These are phyloP conservation scores for Trichothecium roseum DNA, from an alignment of 2,329 filamentous ascomycete species.

Conservation along the genomic window DNA sequence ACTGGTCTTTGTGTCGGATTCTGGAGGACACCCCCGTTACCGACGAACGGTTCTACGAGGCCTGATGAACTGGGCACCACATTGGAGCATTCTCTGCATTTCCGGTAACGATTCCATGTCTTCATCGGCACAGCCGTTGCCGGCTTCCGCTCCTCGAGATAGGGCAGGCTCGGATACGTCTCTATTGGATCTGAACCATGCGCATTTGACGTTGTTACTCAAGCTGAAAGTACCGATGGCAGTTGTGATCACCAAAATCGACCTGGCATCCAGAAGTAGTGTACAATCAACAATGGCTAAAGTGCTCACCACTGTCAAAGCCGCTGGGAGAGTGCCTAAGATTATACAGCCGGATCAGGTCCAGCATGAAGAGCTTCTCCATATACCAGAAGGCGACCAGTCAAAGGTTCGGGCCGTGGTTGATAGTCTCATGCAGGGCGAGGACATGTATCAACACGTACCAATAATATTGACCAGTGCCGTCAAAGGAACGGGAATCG, in stretches of 20 bases:
- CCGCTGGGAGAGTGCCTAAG: slow-evolving; percentile 60
- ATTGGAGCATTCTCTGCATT: slow-evolving; percentile 86
- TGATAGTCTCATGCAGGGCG: slow-evolving; percentile 33
- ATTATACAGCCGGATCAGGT: slow-evolving; percentile 53
- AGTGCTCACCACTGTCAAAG: slow-evolving; percentile 69
- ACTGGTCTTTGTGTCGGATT: slow-evolving; percentile 82
- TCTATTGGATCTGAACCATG: slow-evolving; percentile 62
- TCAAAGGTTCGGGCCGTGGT: slow-evolving; percentile 47
- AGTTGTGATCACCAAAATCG: slow-evolving; percentile 83
- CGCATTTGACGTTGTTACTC: slow-evolving; percentile 77
- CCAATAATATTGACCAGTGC: slow-evolving; percentile 85
- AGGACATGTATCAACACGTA: slow-evolving; percentile 42
- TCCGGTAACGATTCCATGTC: slow-evolving; percentile 62
- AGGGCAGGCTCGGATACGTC: slow-evolving; percentile 36
- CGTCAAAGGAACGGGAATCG: slow-evolving; percentile 74
- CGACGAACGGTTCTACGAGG: slow-evolving; percentile 80
- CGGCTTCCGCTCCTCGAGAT: slow-evolving; percentile 40
- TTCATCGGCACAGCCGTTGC: slow-evolving; percentile 17
- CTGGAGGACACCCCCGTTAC: slow-evolving; percentile 83
- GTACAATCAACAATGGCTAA: slow-evolving; percentile 62
- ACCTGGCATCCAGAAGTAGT: slow-evolving; percentile 65
- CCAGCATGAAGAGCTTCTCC: slow-evolving; percentile 39
- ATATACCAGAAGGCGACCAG: slow-evolving; percentile 45
- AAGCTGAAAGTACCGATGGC: slow-evolving; percentile 68
- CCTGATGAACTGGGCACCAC: slow-evolving; percentile 89